These are phyloP conservation scores for Sophora flavescens DNA, from an alignment of 306 rosid genomes.

Conservation along the genomic window DNA sequence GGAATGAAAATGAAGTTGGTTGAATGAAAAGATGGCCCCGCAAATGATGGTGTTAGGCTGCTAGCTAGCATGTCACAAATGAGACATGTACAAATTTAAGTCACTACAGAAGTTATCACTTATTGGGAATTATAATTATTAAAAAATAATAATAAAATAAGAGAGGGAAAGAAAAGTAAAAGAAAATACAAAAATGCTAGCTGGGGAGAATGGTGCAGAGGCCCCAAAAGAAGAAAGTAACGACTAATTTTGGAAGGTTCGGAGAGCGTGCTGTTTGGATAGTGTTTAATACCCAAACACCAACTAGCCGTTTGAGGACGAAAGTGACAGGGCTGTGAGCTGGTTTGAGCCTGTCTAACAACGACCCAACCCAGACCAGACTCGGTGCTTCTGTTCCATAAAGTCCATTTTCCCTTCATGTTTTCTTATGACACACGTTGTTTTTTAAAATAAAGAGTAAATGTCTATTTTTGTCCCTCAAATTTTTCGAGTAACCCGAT, in stretches of 20 bases:
- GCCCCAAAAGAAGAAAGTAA: slow-evolving; percentile 34
- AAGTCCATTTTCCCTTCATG: neutral
- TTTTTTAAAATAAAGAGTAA: no score
- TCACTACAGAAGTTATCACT: neutral
- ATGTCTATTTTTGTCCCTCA: no score
- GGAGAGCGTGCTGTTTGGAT: slow-evolving; percentile 17
- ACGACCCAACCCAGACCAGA: slow-evolving; percentile 14
- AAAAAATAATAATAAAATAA: no score
- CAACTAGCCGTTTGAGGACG: slow-evolving; percentile 50
- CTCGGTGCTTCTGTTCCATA: neutral
- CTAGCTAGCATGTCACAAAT: neutral
- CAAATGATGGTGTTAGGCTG: no score
- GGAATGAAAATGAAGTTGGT: neutral
- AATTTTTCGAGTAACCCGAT: no score
- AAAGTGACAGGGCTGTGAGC: slow-evolving; percentile 32
- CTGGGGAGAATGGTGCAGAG: slow-evolving; percentile 24
- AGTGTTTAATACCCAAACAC: neutral
- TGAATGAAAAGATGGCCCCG: neutral
- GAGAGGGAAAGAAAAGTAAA: neutral
- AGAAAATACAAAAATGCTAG: slow-evolving; percentile 4
- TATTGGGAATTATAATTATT: no score
- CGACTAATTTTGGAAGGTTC: slow-evolving; percentile 40
- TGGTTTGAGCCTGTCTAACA: neutral
- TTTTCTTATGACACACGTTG: neutral
- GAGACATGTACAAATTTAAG: neutral